These are phyloP conservation scores for Naganishia randhawae DNA, from an alignment of 768 basidiomycete species.

Conservation along the genomic window DNA sequence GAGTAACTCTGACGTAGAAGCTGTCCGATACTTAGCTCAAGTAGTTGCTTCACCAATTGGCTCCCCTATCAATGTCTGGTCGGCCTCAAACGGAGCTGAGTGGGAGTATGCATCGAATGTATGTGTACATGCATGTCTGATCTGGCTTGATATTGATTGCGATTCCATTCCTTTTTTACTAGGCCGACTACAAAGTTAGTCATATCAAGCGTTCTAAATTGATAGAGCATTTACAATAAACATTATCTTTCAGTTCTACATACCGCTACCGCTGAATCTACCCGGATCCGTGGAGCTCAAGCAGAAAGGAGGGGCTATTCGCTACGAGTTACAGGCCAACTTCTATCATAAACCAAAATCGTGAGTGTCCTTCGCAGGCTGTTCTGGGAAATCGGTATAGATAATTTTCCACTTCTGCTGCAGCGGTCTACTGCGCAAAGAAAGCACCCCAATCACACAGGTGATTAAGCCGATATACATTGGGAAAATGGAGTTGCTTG, in stretches of 20 bases:
- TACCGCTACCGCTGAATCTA: conserved; percentile 86
- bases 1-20: neutral
- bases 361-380: conserved; percentile 50
- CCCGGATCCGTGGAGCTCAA: conserved; percentile 81
- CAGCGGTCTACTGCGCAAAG: conserved; percentile 77
- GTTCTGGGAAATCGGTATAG: neutral
- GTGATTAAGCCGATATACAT: conserved; percentile 70
- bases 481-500: conserved; percentile 89
- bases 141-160: conserved; percentile 5
- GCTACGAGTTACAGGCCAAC: conserved; percentile 84
- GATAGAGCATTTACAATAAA: neutral
- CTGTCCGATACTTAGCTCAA: conserved; percentile 8
- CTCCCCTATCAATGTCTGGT: conserved; percentile 79
- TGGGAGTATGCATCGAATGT: conserved; percentile 68
- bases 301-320: conserved; percentile 68
- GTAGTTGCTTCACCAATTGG: conserved; percentile 36
- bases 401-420: conserved; percentile 14
- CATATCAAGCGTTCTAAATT: neutral
- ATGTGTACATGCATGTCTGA: conserved; percentile 33
- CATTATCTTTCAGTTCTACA: conserved; percentile 76
- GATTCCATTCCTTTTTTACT: conserved; percentile 10
- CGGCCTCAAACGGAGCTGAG: conserved; percentile 62
- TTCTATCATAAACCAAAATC: conserved; percentile 82
- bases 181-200: conserved; percentile 28
- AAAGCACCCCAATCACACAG: conserved; percentile 67